A percentile compares a stretch with the other conserved stretches of the same genome.
Conservation (phyloP, 495 filamentous ascomycete genomes). For the Penicillium roqueforti region DNA sequence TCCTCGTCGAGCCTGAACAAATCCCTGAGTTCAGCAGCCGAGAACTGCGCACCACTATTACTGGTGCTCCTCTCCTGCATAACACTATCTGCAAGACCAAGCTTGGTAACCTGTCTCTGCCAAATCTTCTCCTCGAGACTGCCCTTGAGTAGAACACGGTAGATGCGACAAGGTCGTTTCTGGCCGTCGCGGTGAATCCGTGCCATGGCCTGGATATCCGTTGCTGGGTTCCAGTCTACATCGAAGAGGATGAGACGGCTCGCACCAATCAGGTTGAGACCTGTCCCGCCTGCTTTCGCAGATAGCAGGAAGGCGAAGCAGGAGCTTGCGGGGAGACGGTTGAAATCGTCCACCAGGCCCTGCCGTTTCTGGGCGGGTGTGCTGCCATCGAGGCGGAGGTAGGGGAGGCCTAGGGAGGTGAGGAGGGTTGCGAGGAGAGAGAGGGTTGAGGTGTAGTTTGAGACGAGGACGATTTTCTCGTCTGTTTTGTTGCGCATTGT, state of each 20-base stretch:
- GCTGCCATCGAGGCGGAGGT: constrained; percentile 69
- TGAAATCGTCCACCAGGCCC: constrained; percentile 73
- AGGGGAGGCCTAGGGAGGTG: constrained; percentile 57
- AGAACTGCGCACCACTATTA: constrained; percentile 50
- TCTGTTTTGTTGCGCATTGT: constrained; percentile 55
- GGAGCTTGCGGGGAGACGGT: constrained; percentile 49
- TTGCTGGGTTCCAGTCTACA: constrained; percentile 80
- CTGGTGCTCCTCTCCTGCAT: constrained; percentile 57
- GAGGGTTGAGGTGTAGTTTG: constrained; percentile 76
- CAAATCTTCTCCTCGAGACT: constrained; percentile 81
- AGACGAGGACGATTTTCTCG: constrained; percentile 78
- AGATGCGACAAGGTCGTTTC: constrained; percentile 66
- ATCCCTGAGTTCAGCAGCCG: constrained; percentile 64
- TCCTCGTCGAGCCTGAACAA: constrained; percentile 65
- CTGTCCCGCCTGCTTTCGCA: constrained; percentile 71
- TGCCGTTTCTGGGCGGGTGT: constrained; percentile 68
- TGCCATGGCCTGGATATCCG: constrained; percentile 82
- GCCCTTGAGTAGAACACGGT: constrained; percentile 67
- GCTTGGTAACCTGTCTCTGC: constrained; percentile 75
- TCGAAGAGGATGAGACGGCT: constrained; percentile 75
- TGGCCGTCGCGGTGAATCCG: constrained; percentile 78
- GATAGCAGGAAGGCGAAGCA: constrained; percentile 77
- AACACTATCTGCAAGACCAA: constrained; percentile 63
- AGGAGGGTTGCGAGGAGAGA: constrained; percentile 65
- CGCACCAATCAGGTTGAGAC: constrained; percentile 75